A percentile compares a stretch with the other conserved stretches of the same genome.
phyloP scores from a whole-genome alignment of 1,139 yeast genomes.

The Hansenula lynferdii region DNA sequence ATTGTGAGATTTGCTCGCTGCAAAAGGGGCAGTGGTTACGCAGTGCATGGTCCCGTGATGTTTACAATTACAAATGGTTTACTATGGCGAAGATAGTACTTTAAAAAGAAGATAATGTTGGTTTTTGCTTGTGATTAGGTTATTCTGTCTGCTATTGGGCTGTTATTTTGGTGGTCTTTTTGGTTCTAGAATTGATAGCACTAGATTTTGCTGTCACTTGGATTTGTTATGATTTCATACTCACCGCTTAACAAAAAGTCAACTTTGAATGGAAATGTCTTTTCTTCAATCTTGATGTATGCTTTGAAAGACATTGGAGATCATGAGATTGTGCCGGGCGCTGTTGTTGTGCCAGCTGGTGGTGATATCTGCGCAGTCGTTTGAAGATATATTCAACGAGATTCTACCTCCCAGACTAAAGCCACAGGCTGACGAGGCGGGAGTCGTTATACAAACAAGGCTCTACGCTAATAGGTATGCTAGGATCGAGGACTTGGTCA shows the following conservation, averaged over 20 bases:
- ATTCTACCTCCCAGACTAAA: slow-evolving; percentile 3
- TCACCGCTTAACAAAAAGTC: too few species aligned
- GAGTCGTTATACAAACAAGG: slow-evolving; percentile 1
- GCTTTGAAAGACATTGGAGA: too few species aligned
- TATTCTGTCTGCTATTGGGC: not conserved
- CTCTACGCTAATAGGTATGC: slow-evolving; percentile 5
- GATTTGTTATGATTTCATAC: too few species aligned
- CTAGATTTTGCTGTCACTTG: too few species aligned
- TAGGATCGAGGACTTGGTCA: slow-evolving; percentile 4
- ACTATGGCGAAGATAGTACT: too few species aligned
- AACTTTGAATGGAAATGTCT: too few species aligned
- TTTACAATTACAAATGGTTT: not conserved
- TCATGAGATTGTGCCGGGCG: not conserved
- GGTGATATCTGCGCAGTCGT: not conserved
- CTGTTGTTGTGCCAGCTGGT: not conserved
- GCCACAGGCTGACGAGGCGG: not conserved
- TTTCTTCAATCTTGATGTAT: too few species aligned
- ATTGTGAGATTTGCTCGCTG: not conserved
- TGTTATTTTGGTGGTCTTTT: not conserved
- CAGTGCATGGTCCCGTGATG: not conserved
- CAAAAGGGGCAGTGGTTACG: not conserved
- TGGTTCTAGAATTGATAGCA: not conserved
- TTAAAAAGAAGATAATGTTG: too few species aligned
- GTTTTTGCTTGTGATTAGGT: not conserved
- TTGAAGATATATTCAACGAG: slow-evolving; percentile 2